phyloP scores from a whole-genome alignment of 129 eudicot genomes.

The Chrysanthemum makinoi region DNA sequence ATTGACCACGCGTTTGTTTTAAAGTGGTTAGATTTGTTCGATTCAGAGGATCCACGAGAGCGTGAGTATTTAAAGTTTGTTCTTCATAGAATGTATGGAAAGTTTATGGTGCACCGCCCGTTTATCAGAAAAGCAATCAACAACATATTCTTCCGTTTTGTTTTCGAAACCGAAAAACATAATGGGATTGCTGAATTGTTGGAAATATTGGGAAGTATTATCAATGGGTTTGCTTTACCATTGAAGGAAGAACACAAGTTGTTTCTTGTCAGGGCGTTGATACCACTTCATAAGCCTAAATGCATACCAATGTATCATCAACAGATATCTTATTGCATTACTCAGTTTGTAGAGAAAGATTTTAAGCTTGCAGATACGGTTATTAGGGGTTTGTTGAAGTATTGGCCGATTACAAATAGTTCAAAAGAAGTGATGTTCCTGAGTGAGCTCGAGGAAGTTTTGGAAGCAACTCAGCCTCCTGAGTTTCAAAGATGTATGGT shows the following conservation, averaged over 20 bases:
- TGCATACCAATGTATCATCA: conserved; percentile 69
- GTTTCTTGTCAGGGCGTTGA: conserved; percentile 66
- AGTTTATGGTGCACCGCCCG: conserved; percentile 84
- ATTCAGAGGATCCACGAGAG: conserved; percentile 73
- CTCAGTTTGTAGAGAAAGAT: conserved; percentile 75
- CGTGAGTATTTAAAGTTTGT: conserved; percentile 66
- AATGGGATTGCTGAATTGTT: conserved; percentile 72
- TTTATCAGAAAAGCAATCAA: conserved; percentile 70
- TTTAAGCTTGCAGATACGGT: conserved; percentile 76
- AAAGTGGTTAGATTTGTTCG: conserved; percentile 58
- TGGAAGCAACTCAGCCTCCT: conserved; percentile 71
- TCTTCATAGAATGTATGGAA: conserved; percentile 73
- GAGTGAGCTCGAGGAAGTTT: conserved; percentile 74
- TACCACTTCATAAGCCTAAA: conserved; percentile 77
- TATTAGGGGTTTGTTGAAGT: conserved; percentile 66
- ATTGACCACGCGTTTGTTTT: conserved; percentile 57
- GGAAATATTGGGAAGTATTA: conserved; percentile 72
- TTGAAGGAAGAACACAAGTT: conserved; percentile 75
- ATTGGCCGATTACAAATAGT: conserved; percentile 80
- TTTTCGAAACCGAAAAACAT: conserved; percentile 72
- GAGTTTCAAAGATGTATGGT: conserved; percentile 82
- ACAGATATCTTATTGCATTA: conserved; percentile 69
- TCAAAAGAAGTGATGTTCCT: conserved; percentile 68
- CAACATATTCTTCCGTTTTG: conserved; percentile 58
- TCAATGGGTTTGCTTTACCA: conserved; percentile 73